A percentile compares a stretch with the other conserved stretches of the same genome.
Evolutionary conservation across 2,329 filamentous ascomycete genomes (phyloP).

Genomic region (Phaeosphaeriaceae sp.): DNA sequence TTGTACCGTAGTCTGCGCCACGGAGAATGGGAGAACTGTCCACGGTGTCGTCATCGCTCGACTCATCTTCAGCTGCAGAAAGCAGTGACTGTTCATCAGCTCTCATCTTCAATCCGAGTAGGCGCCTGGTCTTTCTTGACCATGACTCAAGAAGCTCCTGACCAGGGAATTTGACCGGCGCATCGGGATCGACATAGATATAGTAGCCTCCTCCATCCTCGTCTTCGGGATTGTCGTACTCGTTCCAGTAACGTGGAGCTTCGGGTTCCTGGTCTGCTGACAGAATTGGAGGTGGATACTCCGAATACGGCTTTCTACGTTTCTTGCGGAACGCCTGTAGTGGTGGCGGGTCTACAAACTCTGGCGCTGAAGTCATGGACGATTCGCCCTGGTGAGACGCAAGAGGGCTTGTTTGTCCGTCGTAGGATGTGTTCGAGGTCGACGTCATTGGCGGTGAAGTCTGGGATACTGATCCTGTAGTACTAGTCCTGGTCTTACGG

Average conservation of each 20-base stretch:
- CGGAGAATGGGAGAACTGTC: constrained; percentile 36
- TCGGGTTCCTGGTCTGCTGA: constrained; percentile 27
- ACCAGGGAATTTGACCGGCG: constrained; percentile 67
- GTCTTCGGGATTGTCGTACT: constrained; percentile 80
- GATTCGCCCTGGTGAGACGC: constrained; percentile 40
- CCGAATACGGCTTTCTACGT: constrained; percentile 41
- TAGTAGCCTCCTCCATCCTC: constrained; percentile 70
- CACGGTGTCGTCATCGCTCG: constrained; percentile 62
- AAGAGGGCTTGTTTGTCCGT: constrained; percentile 43
- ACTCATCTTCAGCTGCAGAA: constrained; percentile 54
- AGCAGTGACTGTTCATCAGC: constrained; percentile 31
- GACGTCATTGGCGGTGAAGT: constrained; percentile 44
- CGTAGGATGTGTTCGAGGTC: constrained; percentile 49
- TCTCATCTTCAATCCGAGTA: constrained; percentile 33
- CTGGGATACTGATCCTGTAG: constrained; percentile 27
- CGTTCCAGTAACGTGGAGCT: constrained; percentile 74
- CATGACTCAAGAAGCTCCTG: constrained; percentile 64
- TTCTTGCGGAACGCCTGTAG: constrained; percentile 56
- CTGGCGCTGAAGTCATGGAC: constrained; percentile 44
- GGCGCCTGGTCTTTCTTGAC: constrained; percentile 28
- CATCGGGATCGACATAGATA: constrained; percentile 78
- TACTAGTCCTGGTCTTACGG: constrained; percentile 34
- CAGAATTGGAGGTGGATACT: constrained; percentile 28
- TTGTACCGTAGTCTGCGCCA: constrained; percentile 59
- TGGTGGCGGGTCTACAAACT: constrained; percentile 48